Evolutionary conservation across 2,329 filamentous ascomycete genomes (phyloP).

Genomic region (Cadophora gregata): DNA sequence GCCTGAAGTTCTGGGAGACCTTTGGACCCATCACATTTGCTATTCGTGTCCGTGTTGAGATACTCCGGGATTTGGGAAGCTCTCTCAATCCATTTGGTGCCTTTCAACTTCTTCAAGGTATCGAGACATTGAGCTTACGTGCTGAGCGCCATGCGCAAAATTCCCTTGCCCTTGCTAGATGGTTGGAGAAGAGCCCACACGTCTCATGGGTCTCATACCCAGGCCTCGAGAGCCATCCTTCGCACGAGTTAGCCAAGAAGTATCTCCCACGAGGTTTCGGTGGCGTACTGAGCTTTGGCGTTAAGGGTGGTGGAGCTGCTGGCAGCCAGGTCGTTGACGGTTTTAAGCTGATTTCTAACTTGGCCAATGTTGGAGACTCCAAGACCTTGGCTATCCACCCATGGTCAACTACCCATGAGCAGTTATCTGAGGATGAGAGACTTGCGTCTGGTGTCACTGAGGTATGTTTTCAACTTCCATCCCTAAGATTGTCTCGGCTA

Average conservation of each 20-base stretch:
- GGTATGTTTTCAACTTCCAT: conserved; percentile 46
- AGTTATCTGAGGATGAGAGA: conserved; percentile 84
- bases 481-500: background rate
- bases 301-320: conserved; percentile 84
- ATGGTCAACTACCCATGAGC: conserved; percentile 94
- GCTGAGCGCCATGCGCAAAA: conserved; percentile 88
- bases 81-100: conserved; percentile 88
- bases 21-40: conserved; percentile 85
- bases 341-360: conserved; percentile 93
- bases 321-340: conserved; percentile 89
- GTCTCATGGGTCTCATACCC: conserved; percentile 96
- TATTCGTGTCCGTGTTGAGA: conserved; percentile 86
- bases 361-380: conserved; percentile 94
- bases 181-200: conserved; percentile 82
- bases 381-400: conserved; percentile 96
- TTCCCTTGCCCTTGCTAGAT: conserved; percentile 77
- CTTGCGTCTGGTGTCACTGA: conserved; percentile 81
- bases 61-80: conserved; percentile 84
- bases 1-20: conserved; percentile 92
- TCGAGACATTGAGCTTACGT: conserved; percentile 88
- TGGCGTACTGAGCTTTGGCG: conserved; percentile 90
- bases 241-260: conserved; percentile 81
- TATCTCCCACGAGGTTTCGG: conserved; percentile 87
- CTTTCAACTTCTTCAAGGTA: conserved; percentile 86
- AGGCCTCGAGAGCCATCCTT: conserved; percentile 81